Conservation (phyloP, 108 stramenopile species). For the Bacterosira constricta region DNA sequence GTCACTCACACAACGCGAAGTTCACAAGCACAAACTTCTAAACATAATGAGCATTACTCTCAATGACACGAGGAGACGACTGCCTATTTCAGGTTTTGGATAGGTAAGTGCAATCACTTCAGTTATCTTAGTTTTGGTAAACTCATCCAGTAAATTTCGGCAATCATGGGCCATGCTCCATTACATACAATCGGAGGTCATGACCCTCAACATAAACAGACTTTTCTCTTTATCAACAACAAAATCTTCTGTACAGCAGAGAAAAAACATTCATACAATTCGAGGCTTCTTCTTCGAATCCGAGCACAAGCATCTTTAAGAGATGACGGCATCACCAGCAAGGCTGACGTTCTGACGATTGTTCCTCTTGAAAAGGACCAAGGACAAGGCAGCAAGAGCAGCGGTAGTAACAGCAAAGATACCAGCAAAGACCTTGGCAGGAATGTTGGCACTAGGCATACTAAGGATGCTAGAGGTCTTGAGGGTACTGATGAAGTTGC, state of each 20-base stretch:
- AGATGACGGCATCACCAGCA: slow-evolving; percentile 10
- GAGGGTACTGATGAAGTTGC: slow-evolving; percentile 48
- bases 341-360: slow-evolving; percentile 28
- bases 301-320: not conserved
- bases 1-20: too few relatives aligned
- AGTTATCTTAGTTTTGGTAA: too few relatives aligned
- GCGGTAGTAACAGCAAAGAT: slow-evolving; percentile 40
- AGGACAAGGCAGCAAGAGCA: slow-evolving; percentile 25
- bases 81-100: too few relatives aligned
- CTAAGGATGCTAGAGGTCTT: slow-evolving; percentile 2
- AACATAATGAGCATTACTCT: too few relatives aligned
- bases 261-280: not conserved
- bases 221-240: not conserved
- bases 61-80: too few relatives aligned
- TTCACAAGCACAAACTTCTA: too few relatives aligned
- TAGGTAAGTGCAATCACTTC: too few relatives aligned
- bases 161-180: too few relatives aligned
- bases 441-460: not conserved
- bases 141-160: too few relatives aligned
- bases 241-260: not conserved
- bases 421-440: slow-evolving; percentile 35
- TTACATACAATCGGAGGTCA: too few relatives aligned
- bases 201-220: not conserved
- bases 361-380: slow-evolving; percentile 24
- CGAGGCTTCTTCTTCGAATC: not conserved